Percentiles rank a stretch among this genome's conserved stretches.
phyloP scores from a whole-genome alignment of 371 early-diverging fungal species.

The Mortierella sp. region DNA sequence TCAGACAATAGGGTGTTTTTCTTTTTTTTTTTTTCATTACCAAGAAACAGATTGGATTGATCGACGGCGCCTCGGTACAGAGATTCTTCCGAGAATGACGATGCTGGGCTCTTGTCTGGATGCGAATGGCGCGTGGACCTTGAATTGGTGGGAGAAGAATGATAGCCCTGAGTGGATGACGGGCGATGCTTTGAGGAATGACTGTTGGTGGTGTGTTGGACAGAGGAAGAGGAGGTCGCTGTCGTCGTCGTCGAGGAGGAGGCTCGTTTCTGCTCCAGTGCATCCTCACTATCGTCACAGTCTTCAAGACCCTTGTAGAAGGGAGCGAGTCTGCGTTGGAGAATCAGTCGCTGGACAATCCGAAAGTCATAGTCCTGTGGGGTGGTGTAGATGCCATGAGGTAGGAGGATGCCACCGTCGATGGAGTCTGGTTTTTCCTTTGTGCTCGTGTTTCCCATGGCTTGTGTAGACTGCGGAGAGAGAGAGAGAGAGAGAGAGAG shows the following conservation, averaged over 20 bases:
- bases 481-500: conserved; percentile 1
- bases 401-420: conserved; percentile 78
- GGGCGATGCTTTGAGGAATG: conserved; percentile 3
- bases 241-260: conserved; percentile 14
- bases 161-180: conserved; percentile 12
- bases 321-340: conserved; percentile 81
- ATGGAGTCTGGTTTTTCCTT: conserved; percentile 68
- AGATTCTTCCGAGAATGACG: conserved; percentile 45
- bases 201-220: neutral
- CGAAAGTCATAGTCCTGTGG: conserved; percentile 83
- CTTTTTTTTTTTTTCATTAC: conserved; percentile 65
- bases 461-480: neutral
- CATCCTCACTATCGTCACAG: conserved; percentile 63
- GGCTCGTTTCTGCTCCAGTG: conserved; percentile 30
- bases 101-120: conserved; percentile 9
- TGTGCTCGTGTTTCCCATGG: conserved; percentile 57
- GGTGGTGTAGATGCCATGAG: conserved; percentile 79
- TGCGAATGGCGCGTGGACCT: conserved; percentile 23
- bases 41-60: conserved; percentile 95
- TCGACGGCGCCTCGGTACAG: conserved; percentile 80
- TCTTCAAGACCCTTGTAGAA: conserved; percentile 86
- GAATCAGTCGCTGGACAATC: conserved; percentile 80
- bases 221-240: conserved; percentile 7
- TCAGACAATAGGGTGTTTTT: too few species aligned
- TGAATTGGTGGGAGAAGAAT: neutral